Evolutionary conservation across 306 rosid species (phyloP), one percentile per base, ranked within the genome.

Genomic region (Echinosophora koreensis): DNA sequence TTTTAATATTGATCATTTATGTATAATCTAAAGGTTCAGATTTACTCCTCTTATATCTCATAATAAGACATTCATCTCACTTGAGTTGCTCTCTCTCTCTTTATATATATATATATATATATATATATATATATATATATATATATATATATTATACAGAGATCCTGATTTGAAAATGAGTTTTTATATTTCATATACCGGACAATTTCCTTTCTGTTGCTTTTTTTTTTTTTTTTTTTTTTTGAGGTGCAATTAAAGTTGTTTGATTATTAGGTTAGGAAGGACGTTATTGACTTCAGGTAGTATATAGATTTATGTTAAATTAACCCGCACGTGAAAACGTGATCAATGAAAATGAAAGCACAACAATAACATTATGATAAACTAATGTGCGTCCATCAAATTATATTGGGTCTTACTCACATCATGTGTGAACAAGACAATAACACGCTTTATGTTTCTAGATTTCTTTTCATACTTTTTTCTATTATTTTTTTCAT

Each of bases 401-500:
- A n/a, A n/a, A n/a, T n/a, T n/a, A n/a, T n/a, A n/a, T n/a, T n/a
- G n/a, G n/a, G n/a, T n/a, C n/a, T n/a, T n/a, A n/a, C n/a, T 66
- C 34, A 16, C 49, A 12, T 65, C 83, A 66, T 59, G 76, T 80
- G 80, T 66, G 84, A 73, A 74, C 76, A 22, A 56, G 38, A 75
- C 22, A 1, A 39, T 39, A 17, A 16, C 9, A 9, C 16, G 46
- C 52, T 8, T 39, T n/a, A 16, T 38, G 4, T 64, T 64, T 63
- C 14, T 8, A 16, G 8, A n/a, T 22, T 22, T 22, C 22, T 39
- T 16, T 64, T 39, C 15, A 41, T 41, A n/a, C 65, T 6, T 22
- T 32, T 12, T 9, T 10, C 5, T 22, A 9, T 50, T 50, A 13
- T 13, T 50, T 50, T 50, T 5, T 14, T 50, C 5, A 1, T 50